Evolutionary conservation across 192 early-diverging fungal genomes (phyloP).

Genomic region (Borealophlyctis nickersoniae): DNA sequence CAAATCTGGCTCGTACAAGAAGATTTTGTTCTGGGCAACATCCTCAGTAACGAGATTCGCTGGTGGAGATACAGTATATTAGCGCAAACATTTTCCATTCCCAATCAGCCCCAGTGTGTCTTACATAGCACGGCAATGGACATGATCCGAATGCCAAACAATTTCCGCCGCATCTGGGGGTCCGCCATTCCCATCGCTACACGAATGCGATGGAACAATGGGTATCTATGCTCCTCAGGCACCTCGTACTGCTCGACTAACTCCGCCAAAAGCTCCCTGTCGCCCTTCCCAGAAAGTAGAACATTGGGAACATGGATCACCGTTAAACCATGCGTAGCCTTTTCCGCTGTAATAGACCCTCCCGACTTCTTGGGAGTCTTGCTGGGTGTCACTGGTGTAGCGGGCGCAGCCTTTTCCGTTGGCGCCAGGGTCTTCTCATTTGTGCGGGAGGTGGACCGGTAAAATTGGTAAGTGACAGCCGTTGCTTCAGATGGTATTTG

Average conservation of each 20-base stretch:
- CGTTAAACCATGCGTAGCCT: conserved; percentile 53
- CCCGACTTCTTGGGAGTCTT: conserved; percentile 5
- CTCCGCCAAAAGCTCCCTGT: conserved; percentile 53
- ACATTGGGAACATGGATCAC: conserved; percentile 50
- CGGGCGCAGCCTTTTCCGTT: background rate
- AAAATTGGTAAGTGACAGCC: conserved; percentile 61
- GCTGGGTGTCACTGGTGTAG: conserved; percentile 3
- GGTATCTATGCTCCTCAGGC: conserved; percentile 69
- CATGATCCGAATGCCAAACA: conserved; percentile 72
- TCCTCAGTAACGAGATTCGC: conserved; percentile 64
- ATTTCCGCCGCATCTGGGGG: conserved; percentile 47
- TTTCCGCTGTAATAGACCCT: background rate
- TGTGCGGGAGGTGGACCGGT: conserved; percentile 42
- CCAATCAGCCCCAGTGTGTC: background rate
- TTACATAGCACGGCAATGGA: conserved; percentile 76
- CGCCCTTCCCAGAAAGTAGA: conserved; percentile 32
- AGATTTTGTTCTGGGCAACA: conserved; percentile 64
- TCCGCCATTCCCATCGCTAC: conserved; percentile 61
- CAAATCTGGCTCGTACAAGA: conserved; percentile 86
- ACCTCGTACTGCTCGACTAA: conserved; percentile 68
- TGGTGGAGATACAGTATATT: conserved; percentile 18
- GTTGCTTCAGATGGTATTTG: conserved; percentile 38
- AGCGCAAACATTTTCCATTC: background rate
- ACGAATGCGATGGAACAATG: conserved; percentile 76
- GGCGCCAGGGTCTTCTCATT: conserved; percentile 12